These are phyloP conservation scores for Agrocybe praecox DNA, from an alignment of 768 basidiomycete genomes.

Conservation along the genomic window DNA sequence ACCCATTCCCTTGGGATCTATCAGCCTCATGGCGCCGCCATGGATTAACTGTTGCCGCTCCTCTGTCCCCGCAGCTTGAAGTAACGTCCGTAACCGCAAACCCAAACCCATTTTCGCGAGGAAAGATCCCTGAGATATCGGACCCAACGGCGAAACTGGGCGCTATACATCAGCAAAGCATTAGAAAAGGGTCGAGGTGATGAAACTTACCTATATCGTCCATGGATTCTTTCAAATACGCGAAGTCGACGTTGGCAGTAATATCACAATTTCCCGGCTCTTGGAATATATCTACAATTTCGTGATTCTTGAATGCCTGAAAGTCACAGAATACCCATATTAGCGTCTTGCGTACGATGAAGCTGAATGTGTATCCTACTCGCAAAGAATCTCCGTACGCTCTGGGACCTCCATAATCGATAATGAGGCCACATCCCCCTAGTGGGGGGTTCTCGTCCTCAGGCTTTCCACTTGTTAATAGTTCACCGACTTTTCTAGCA, in stretches of 20 bases:
- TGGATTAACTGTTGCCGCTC: slow-evolving; percentile 57
- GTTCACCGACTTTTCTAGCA: slow-evolving; percentile 66
- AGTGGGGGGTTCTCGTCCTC: slow-evolving; percentile 14
- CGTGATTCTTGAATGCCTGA: slow-evolving; percentile 90
- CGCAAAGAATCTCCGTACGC: slow-evolving; percentile 77
- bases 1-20: slow-evolving; percentile 86
- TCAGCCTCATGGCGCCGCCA: slow-evolving; percentile 66
- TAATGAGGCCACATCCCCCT: slow-evolving; percentile 70
- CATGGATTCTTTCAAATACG: slow-evolving; percentile 81
- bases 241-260: slow-evolving; percentile 97
- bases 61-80: slow-evolving; percentile 47
- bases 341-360: not conserved
- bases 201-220: slow-evolving; percentile 55
- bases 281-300: slow-evolving; percentile 82
- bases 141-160: slow-evolving; percentile 57
- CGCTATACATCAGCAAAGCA: slow-evolving; percentile 13
- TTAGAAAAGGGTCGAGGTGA: not conserved
- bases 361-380: slow-evolving; percentile 47
- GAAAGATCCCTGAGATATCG: slow-evolving; percentile 77
- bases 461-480: slow-evolving; percentile 41
- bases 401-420: slow-evolving; percentile 87
- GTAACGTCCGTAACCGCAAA: slow-evolving; percentile 64
- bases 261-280: slow-evolving; percentile 88
- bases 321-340: not conserved
- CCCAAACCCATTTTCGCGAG: slow-evolving; percentile 77